Base-by-base conservation (phyloP, 306 rosid genomes). In the Acacia acuminata region DNA sequence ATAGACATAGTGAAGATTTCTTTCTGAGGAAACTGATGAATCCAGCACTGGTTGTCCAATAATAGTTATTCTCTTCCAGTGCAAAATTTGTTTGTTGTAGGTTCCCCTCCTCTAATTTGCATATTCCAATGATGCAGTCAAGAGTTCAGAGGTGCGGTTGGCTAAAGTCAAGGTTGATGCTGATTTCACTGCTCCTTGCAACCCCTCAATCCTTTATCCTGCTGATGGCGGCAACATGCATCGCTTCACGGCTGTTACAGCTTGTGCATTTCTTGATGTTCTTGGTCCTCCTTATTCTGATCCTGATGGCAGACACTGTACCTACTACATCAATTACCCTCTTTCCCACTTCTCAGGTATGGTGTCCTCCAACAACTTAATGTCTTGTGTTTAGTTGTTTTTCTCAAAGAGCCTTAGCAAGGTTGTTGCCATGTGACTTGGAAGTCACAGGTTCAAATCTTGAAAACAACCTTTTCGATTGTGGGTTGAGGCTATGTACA, bases 191-290 rank as follows among this genome's bases (percentile, higher is more conserved):
- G 96, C 94, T 73, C 92, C 99, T 25, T 93, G 98, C 83, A 34
- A 86, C 78, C 69, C 97, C 16, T 87, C 94, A 75, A 90, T 95
- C 78, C 98, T 95, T 20, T 95, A 89, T 78, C 99, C 99, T 4
- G 82, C 94, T 10, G 98, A 93, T 8, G 99, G 99, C 4, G 99
- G 99, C 38, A 95, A 95, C 90, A 85, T 95, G 96, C 99, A 95
- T 79, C 83, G 96, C 87, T 93, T 95, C 94, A 93, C 96, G 0
- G 99, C 96, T 0, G 93, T 95, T 77, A 93, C 98, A 10, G 93
- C 99, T 0, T 95, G 99, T 48, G 99, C 98, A 0, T 91, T 95
- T 84, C 85, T 95, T 0, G 99, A 95, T 75, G 99, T 95, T 78
- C 96, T 93, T 16, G 99, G 99, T 25, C 99, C 99, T 12, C 99